Percentiles rank a stretch among this genome's conserved stretches.
Evolutionary conservation across 768 basidiomycete species (phyloP).

Genomic region (Agrocybe pediades): DNA sequence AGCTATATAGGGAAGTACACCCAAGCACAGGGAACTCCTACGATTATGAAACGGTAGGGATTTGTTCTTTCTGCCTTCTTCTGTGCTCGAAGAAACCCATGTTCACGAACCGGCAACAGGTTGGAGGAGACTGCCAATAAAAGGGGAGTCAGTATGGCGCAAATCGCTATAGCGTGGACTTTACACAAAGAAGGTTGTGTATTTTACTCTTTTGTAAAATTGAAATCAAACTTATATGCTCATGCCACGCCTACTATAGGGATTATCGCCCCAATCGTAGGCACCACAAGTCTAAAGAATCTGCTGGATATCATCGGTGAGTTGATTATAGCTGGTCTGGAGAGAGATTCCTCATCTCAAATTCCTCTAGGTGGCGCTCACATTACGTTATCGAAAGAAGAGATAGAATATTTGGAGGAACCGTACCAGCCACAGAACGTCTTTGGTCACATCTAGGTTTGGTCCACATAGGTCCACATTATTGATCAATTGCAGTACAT

Average conservation of each 20-base stretch:
- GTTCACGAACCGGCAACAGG: too few species aligned
- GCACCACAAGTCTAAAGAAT: conserved; percentile 49
- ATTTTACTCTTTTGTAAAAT: not conserved
- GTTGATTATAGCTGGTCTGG: not conserved
- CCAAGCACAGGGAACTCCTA: conserved; percentile 27
- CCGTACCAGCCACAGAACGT: conserved; percentile 48
- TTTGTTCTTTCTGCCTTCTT: too few species aligned
- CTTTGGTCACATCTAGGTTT: conserved; percentile 44
- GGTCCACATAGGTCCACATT: too few species aligned
- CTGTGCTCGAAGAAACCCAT: too few species aligned
- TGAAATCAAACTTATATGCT: too few species aligned
- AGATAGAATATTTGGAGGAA: conserved; percentile 54
- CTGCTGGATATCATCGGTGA: conserved; percentile 52
- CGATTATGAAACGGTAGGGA: conserved; percentile 37
- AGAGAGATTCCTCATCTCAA: too few species aligned
- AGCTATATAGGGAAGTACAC: conserved; percentile 19
- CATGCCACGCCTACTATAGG: too few species aligned
- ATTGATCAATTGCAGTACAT: too few species aligned
- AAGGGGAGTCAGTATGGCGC: conserved; percentile 56
- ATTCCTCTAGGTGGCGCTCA: conserved; percentile 38
- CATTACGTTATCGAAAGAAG: conserved; percentile 28
- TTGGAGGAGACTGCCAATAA: conserved; percentile 58
- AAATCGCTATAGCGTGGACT: conserved; percentile 54
- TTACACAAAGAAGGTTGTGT: conserved; percentile 38
- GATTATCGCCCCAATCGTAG: conserved; percentile 60